Conservation (phyloP, 1,284 basidiomycete species). For the Neonothopanus nambi region DNA sequence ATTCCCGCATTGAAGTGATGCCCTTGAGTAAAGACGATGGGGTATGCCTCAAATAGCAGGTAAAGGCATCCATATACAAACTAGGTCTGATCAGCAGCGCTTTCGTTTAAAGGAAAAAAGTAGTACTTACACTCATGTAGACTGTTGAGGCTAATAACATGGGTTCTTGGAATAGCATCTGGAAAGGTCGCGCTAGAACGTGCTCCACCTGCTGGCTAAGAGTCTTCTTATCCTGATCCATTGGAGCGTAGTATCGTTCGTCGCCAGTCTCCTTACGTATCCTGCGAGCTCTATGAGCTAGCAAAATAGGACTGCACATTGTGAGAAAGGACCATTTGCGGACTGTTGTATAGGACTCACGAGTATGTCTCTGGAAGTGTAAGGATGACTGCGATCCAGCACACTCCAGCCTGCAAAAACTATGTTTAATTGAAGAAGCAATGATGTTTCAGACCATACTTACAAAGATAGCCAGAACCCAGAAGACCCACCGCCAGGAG, state of each 20-base stretch:
- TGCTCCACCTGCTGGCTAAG: constrained; percentile 44
- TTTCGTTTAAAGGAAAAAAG: constrained; percentile 11
- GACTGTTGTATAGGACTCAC: constrained; percentile 29
- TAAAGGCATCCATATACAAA: constrained; percentile 66
- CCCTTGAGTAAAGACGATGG: constrained; percentile 53
- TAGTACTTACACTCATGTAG: constrained; percentile 61
- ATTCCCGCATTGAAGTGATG: constrained; percentile 52
- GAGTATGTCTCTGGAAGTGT: constrained; percentile 76
- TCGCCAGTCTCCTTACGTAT: constrained; percentile 61
- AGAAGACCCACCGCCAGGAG: constrained; percentile 77
- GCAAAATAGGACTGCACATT: constrained; percentile 49
- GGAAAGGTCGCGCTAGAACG: constrained; percentile 63
- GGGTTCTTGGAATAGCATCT: constrained; percentile 72
- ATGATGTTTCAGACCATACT: constrained; percentile 22
- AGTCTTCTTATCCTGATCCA: constrained; percentile 44
- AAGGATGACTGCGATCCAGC: constrained; percentile 55
- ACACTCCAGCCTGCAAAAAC: constrained; percentile 38
- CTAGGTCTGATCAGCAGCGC: constrained; percentile 32
- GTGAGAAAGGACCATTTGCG: neutral
- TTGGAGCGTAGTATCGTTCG: constrained; percentile 55
- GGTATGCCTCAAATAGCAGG: constrained; percentile 60
- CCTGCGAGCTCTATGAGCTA: constrained; percentile 44
- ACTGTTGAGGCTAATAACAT: constrained; percentile 73
- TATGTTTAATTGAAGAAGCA: neutral
- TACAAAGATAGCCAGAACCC: constrained; percentile 71